phyloP scores from a whole-genome alignment of 768 basidiomycete genomes.

The Panus rudis region DNA sequence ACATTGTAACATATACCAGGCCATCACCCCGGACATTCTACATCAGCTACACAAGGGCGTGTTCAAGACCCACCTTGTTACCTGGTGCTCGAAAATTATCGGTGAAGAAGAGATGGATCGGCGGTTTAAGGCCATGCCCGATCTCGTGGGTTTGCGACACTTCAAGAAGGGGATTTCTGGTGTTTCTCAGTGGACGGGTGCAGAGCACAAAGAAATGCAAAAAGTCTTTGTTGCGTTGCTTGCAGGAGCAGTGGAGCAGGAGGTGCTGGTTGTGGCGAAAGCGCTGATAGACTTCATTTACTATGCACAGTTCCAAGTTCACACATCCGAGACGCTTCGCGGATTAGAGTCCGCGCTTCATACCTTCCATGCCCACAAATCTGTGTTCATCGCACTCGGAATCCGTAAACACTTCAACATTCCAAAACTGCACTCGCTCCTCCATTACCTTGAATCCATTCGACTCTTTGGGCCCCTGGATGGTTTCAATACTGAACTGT shows the following conservation, averaged over 20 bases:
- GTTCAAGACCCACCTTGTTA: constrained; percentile 4
- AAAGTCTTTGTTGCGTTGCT: constrained; percentile 14
- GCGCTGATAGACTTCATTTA: constrained; percentile 19
- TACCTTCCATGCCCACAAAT: constrained; percentile 18
- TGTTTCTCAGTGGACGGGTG: constrained; percentile 35
- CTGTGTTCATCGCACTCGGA: constrained; percentile 13
- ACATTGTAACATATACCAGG: background rate
- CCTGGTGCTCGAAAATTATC: constrained; percentile 4
- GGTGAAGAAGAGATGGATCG: constrained; percentile 31
- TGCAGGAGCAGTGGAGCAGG: background rate
- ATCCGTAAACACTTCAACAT: constrained; percentile 20
- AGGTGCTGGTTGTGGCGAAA: too few relatives aligned
- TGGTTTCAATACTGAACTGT: constrained; percentile 22
- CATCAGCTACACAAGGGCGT: constrained; percentile 7
- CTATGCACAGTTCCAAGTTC: constrained; percentile 7
- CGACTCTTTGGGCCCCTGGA: constrained; percentile 12
- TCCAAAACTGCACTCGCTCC: constrained; percentile 18
- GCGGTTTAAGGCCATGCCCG: constrained; percentile 24
- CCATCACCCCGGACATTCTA: constrained; percentile 1
- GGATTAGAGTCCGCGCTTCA: constrained; percentile 7
- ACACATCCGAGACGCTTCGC: constrained; percentile 8
- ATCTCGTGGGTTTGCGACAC: constrained; percentile 26
- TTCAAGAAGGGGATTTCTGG: constrained; percentile 35
- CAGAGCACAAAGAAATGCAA: constrained; percentile 28
- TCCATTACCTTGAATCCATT: constrained; percentile 15